phyloP scores from a whole-genome alignment of 257 asterid species.

The Plantago major region DNA sequence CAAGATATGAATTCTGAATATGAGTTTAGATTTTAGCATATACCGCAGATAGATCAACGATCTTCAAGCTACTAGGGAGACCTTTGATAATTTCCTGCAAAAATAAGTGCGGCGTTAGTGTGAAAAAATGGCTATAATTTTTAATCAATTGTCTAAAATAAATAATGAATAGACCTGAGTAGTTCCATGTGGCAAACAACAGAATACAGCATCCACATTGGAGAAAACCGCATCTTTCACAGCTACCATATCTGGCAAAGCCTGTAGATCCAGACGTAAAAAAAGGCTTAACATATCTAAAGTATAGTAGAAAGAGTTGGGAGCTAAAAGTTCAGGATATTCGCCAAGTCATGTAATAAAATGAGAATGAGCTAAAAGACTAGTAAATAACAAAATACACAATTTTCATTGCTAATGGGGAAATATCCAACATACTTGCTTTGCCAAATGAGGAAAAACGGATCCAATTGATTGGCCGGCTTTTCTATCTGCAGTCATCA shows the following conservation, averaged over 20 bases:
- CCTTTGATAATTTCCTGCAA: constrained; percentile 84
- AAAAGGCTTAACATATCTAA: too few relatives aligned
- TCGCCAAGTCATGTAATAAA: too few relatives aligned
- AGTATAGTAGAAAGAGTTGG: too few relatives aligned
- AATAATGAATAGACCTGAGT: constrained; percentile 57
- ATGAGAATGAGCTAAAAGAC: too few relatives aligned
- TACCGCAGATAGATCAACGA: constrained; percentile 98
- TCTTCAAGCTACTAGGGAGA: constrained; percentile 68
- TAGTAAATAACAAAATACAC: too few relatives aligned
- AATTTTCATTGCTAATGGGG: too few relatives aligned
- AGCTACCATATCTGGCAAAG: constrained; percentile 79
- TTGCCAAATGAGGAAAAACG: constrained; percentile 80
- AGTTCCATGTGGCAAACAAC: constrained; percentile 98
- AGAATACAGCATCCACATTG: constrained; percentile 82
- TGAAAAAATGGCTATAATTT: constrained; percentile 7
- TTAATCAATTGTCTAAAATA: neutral
- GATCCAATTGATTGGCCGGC: constrained; percentile 91
- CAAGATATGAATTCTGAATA: constrained; percentile 3
- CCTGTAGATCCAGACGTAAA: constrained; percentile 33
- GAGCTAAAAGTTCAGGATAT: too few relatives aligned
- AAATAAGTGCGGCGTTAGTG: neutral
- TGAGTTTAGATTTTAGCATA: constrained; percentile 9
- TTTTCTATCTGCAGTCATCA: constrained; percentile 92
- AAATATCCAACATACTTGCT: constrained; percentile 38
- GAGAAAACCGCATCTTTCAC: constrained; percentile 87